A percentile compares a stretch with the other conserved stretches of the same genome.
Conservation (phyloP, 106 monocot species). For the Dioscorea zingiberensis region DNA sequence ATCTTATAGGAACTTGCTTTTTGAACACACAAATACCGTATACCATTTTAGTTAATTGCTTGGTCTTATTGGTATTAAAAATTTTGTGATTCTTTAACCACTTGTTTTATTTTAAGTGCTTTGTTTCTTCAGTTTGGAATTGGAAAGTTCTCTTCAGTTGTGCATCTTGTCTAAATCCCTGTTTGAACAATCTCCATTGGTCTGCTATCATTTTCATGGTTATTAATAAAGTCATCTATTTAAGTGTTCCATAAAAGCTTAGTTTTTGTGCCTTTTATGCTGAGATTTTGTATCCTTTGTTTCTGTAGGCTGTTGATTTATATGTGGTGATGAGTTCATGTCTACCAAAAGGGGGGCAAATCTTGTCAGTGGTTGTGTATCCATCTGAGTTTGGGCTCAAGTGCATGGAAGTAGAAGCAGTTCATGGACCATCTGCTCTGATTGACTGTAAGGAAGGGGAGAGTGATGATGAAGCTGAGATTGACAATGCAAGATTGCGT, state of each 20-base stretch:
- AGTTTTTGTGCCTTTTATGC: conserved; percentile 1
- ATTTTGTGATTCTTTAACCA: background rate
- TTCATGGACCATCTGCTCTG: conserved; percentile 58
- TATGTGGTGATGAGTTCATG: conserved; percentile 89
- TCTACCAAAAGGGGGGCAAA: conserved; percentile 77
- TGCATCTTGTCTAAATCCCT: background rate
- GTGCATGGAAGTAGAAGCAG: conserved; percentile 79
- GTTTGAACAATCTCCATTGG: background rate
- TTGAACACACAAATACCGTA: background rate
- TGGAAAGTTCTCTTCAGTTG: background rate
- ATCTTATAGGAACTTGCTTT: background rate
- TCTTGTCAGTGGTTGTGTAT: conserved; percentile 66
- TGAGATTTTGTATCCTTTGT: background rate
- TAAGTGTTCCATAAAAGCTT: background rate
- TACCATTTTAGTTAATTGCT: background rate
- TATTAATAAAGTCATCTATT: background rate
- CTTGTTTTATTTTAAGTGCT: background rate
- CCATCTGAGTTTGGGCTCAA: conserved; percentile 86
- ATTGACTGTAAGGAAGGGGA: conserved; percentile 30
- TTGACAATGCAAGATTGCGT: conserved; percentile 61
- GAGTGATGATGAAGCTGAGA: conserved; percentile 34
- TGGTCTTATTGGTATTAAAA: too few relatives aligned
- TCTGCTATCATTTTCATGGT: background rate
- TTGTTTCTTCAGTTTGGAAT: background rate
- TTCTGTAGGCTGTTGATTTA: conserved; percentile 74